Evolutionary conservation across 2,329 filamentous ascomycete genomes (phyloP).

Genomic region (Aspergillus pseudonomiae): DNA sequence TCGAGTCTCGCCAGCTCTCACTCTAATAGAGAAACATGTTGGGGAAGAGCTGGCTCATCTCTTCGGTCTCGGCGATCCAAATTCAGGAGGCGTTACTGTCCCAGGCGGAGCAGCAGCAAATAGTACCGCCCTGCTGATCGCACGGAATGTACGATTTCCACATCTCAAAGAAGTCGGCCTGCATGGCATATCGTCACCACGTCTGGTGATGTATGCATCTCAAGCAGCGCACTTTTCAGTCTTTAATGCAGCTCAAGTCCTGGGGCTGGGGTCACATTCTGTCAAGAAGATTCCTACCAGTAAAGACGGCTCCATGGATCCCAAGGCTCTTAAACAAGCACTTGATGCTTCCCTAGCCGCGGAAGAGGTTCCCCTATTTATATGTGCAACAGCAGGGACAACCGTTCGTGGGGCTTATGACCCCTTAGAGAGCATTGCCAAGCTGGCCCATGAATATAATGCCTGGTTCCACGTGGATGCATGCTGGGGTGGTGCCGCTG

Average conservation of each 20-base stretch:
- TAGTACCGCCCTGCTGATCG: not conserved
- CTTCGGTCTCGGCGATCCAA: not conserved
- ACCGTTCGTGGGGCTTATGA: slow-evolving; percentile 2
- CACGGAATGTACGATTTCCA: slow-evolving; percentile 1
- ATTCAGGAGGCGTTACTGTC: not conserved
- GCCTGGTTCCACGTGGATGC: slow-evolving; percentile 6
- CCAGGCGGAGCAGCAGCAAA: not conserved
- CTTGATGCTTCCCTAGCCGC: not conserved
- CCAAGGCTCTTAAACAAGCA: not conserved
- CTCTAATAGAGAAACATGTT: slow-evolving; percentile 1
- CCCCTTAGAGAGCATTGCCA: not conserved
- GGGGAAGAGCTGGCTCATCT: not conserved
- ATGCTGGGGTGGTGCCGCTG: not conserved
- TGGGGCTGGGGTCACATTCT: not conserved
- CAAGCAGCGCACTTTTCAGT: slow-evolving; percentile 1
- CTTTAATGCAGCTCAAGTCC: not conserved
- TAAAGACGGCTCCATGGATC: not conserved
- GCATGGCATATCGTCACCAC: not conserved
- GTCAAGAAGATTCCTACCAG: not conserved
- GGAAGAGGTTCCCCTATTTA: not conserved
- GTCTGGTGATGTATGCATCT: not conserved
- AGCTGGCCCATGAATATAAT: not conserved
- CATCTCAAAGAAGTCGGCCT: not conserved
- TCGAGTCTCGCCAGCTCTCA: not conserved
- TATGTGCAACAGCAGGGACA: not conserved